phyloP scores from a whole-genome alignment of 306 rosid species.

The Prunus mira region DNA sequence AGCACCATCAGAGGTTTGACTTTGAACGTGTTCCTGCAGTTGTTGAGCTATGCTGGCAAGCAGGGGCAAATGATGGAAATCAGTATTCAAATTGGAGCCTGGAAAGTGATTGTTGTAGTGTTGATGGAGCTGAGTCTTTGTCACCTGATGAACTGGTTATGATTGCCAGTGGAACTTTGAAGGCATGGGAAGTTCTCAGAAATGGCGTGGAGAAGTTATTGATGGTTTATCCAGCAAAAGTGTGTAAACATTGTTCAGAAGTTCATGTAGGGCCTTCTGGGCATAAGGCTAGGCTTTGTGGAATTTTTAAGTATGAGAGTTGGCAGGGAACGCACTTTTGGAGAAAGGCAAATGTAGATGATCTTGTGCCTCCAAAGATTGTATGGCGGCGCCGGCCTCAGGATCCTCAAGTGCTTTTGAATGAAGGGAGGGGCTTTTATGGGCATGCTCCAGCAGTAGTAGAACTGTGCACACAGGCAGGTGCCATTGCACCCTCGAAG shows the following conservation, averaged over 20 bases:
- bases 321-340: slow-evolving; percentile 81
- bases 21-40: slow-evolving; percentile 82
- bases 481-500: slow-evolving; percentile 54
- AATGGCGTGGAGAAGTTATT: slow-evolving; percentile 66
- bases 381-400: slow-evolving; percentile 74
- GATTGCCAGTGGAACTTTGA: slow-evolving; percentile 54
- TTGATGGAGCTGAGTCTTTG: slow-evolving; percentile 33
- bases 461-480: slow-evolving; percentile 71
- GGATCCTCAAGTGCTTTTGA: slow-evolving; percentile 72
- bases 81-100: slow-evolving; percentile 30
- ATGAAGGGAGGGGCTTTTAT: slow-evolving; percentile 62
- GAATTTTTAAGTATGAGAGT: slow-evolving; percentile 75
- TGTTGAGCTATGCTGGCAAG: slow-evolving; percentile 85
- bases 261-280: slow-evolving; percentile 93
- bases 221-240: slow-evolving; percentile 72
- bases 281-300: slow-evolving; percentile 79
- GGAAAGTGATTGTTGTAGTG: slow-evolving; percentile 26
- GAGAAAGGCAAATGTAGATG: slow-evolving; percentile 70
- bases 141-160: slow-evolving; percentile 39
- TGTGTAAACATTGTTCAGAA: slow-evolving; percentile 80
- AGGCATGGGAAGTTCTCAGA: slow-evolving; percentile 76
- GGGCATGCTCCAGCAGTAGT: slow-evolving; percentile 77
- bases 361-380: slow-evolving; percentile 72
- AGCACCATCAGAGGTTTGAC: slow-evolving; percentile 75
- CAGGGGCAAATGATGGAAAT: slow-evolving; percentile 49